Evolutionary conservation across 1,284 basidiomycete species (phyloP), one percentile per base, ranked within the genome.

Genomic region (Mycena citricolor): DNA sequence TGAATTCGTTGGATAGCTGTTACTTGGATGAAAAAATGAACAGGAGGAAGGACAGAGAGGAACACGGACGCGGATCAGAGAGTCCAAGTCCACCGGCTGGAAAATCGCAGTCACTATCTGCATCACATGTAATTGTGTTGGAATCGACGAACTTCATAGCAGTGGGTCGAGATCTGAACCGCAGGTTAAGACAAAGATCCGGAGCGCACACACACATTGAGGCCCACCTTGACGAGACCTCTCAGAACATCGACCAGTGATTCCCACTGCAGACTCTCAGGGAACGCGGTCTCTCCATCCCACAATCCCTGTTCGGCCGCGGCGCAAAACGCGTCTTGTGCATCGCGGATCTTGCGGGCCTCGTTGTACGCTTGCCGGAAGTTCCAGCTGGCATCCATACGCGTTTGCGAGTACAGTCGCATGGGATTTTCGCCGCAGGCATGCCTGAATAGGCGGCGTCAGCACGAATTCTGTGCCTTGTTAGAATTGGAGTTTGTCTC

Each of bases 231-330:
- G 50, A 89, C 86, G n/a, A 63, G 64, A 19, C 87, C 89, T 34
- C 94, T 73, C 19, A 97, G 72, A 5, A 94, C 88, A 54, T 94
- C 93, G 5, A 94, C 87, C 8, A 95, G 69, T 8, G 83, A 83
- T 59, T 95, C 93, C 79, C 86, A 90, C 58, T 90, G 76, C 32
- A 93, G 68, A 30, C 81, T 78, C 39, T 90, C 81, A 0, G 93
- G 92, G 63, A 89, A 92, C 16, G 73, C 64, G 11, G 20, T 28
- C 7, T 12, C 14, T 0, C 44, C 49, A 8, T 49, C 36, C 50
- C 50, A 52, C 6, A 25, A 12, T 3, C 49, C 49, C 25, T 25
- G 22, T 8, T 33, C 14, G 0, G 71, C 77, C 34, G 68, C 70
- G 14, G 51, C 54, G 49, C 84, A 87, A 55, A 75, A 86, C 8